Evolutionary conservation across 2,329 filamentous ascomycete species (phyloP), one percentile per base, ranked within the genome.

Genomic region (Neofusicoccum laricinum): DNA sequence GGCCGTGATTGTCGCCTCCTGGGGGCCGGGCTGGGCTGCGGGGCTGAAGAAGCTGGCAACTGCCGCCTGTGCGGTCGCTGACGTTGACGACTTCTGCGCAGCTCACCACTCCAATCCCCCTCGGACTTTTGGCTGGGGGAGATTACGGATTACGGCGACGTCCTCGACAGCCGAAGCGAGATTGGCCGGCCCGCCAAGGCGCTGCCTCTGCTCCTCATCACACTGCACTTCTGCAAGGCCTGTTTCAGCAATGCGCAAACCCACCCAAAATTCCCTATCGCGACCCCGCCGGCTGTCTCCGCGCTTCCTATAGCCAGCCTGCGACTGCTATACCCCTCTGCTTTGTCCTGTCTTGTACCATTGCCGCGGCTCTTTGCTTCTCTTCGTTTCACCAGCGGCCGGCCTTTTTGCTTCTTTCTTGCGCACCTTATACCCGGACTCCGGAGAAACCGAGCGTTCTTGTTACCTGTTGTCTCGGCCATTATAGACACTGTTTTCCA

Each of bases 61-160:
- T 6, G 25, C 25, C 25, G 25, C 25, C 4, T 30, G 25, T 7
- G 25, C 25, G 25, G 7, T 30, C 25, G 25, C 25, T 30, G 25
- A 30, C 25, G 25, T 30, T 53, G 61, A 57, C 43, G 40, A 49
- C 21, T 57, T 63, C 21, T 36, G 34, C n/a, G 49, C 49, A 55
- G 61, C 50, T 50, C 32, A 50, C 58, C 43, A 30, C 58, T 48
- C n/a, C 43, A 25, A 25, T 41, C 57, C 8, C 57, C 41, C 3
- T 61, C 58, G 58, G 58, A 61, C 58, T 61, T 61, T 61, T 32
- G 61, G 34, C 49, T 46, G 61, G 49, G 46, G 50, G 61, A 64
- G 61, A 64, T 61, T 61, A 40, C 58, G 46, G 55, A 59, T 59
- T 45, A 30, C 50, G 49, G 41, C 61, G 61, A 57, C 49, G 49